Base-by-base conservation (phyloP, 1,284 basidiomycete species). In the Ustilago crameri region DNA sequence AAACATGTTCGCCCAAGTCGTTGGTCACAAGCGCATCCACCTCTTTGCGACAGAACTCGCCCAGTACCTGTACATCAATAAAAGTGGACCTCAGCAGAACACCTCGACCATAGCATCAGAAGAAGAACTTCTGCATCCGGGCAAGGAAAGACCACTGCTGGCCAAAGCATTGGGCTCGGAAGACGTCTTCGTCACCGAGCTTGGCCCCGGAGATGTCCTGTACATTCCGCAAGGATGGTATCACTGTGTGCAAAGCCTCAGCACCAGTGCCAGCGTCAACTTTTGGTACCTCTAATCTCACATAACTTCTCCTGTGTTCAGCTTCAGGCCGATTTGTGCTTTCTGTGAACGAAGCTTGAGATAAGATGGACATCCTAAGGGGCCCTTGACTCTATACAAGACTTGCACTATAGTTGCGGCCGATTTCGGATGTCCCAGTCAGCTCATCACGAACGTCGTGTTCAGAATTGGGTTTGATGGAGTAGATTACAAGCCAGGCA, bases 171-270 rank as follows among this genome's bases (percentile, higher is more conserved):
- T 75, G 1, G 51, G 58, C 1, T 52, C 53, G 3, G 46, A 57
- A 9, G 37, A 50, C 15, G 44, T 60, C 15, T 58, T 61, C 9
- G 45, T 50, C n/a, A 47, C 56, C 9, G 57, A 64, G 41, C 58
- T 76, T 1, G 56, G 41, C 1, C 54, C 74, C 17, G 74, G 74
- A 10, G 74, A 76, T 46, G 66, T 59, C 5, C 49, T 76, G 14
- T 76, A 63, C 47, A 68, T 76, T 3, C 74, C 74, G 0, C 59
- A 64, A 20, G 68, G 74, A 14, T 76, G 71, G 71, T 71, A 63
- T 37, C 74, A 76, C 38, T 76, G 74, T 49, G 64, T 75, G 0
- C 50, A 59, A 23, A 76, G 74, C 50, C 34, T 74, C 30, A 47
- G 45, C 27, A 75, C 64, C 9, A 74, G 72, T 46, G 67, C 55